Evolutionary conservation across 164 flowering plant species (phyloP).

Genomic region (Aristolochia californica): DNA sequence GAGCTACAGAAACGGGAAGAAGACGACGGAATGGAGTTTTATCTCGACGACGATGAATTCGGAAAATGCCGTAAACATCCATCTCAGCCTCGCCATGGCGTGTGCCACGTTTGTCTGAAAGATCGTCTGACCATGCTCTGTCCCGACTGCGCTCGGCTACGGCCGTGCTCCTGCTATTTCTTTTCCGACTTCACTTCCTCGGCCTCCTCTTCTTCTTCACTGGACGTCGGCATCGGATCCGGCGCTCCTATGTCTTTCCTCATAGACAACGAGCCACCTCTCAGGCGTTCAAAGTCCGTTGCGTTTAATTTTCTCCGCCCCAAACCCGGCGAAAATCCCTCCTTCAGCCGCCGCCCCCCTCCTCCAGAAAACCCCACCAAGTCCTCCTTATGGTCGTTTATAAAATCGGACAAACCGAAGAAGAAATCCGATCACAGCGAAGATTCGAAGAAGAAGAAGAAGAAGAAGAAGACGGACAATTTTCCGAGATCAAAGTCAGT

Average conservation of each 20-base stretch:
- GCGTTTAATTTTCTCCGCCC: conserved; percentile 42
- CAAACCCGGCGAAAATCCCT: conserved; percentile 8
- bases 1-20: too few relatives aligned
- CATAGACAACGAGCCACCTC: conserved; percentile 18
- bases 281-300: conserved; percentile 27
- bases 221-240: conserved; percentile 9
- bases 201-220: conserved; percentile 5
- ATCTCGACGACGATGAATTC: neutral
- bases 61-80: conserved; percentile 46
- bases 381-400: conserved; percentile 40
- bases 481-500: conserved; percentile 52
- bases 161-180: conserved; percentile 41
- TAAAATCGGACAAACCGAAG: conserved; percentile 24
- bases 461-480: conserved; percentile 15
- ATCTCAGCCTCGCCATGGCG: conserved; percentile 34
- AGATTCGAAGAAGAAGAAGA: conserved; percentile 6
- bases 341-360: neutral
- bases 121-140: conserved; percentile 48
- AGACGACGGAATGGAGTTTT: too few relatives aligned
- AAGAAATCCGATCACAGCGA: conserved; percentile 6
- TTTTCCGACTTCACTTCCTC: conserved; percentile 10
- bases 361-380: conserved; percentile 2
- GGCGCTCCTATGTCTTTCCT: conserved; percentile 20
- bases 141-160: conserved; percentile 47
- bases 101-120: conserved; percentile 50